Base-by-base conservation (phyloP, 768 basidiomycete genomes). In the Candolleomyces eurysporus region DNA sequence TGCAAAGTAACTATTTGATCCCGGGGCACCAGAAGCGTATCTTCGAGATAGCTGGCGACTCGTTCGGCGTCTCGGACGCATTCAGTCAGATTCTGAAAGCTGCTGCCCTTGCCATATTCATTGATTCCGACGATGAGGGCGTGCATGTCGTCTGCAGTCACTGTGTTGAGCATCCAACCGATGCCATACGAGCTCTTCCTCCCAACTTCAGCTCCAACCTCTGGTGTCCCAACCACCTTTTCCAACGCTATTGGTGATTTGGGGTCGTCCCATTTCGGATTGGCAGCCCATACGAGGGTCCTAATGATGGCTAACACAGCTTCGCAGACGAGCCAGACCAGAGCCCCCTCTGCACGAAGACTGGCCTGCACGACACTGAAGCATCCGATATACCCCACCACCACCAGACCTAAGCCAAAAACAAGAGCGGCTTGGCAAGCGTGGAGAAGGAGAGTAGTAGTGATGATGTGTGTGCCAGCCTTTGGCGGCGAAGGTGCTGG, bases 301-400 rank as follows among this genome's bases (percentile, higher is more conserved):
- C 31, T 19, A 13, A 58, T 2, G 26, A 59, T 21, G 58, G 48
- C 58, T 40, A 50, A 31, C 32, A 7, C 0, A 0, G 42, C 55
- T 22, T 46, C 43, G 22, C 40, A 57, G n/a, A 42, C 52, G 32
- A 53, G 30, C 52, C 52, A 53, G 17, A 39, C 14, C 31, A 50
- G 22, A 8, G 48, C 21, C 4, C 58, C 58, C 9, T 32, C 46
- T 13, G 10, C 48, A n/a, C 48, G n/a, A 22, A n/a, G 30, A 26
- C 46, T 49, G 10, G 32, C 32, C 22, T 59, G 48, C 6, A 59
- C 58, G 48, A 59, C 19, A n/a, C 19, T 59, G 46, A 59, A 59
- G 45, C 58, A 59, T 32, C 58, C 58, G 10, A 59, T 49, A 19
- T 59, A 59, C 13, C 58, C 58, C 8, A 58, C 48, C 13, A 58